phyloP scores from a whole-genome alignment of 2,329 filamentous ascomycete genomes.

The Chaetomium olivaceum region DNA sequence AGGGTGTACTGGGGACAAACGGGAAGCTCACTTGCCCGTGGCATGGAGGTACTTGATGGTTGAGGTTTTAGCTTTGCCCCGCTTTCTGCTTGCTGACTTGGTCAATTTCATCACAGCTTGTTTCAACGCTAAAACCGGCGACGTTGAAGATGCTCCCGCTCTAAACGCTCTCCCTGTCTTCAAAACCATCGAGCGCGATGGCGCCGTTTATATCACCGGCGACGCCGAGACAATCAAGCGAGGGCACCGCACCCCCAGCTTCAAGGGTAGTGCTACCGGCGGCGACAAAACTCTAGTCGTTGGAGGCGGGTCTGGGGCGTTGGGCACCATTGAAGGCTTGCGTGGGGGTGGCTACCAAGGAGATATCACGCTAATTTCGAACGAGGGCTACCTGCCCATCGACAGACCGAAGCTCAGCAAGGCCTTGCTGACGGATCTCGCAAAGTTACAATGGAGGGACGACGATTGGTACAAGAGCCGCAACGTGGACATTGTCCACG shows the following conservation, averaged over 20 bases:
- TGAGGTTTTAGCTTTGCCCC: too few species aligned
- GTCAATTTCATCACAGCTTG: slow-evolving; percentile 62
- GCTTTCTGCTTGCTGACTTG: slow-evolving; percentile 7
- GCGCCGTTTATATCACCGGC: slow-evolving; percentile 79
- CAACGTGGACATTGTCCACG: slow-evolving; percentile 58
- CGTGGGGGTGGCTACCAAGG: slow-evolving; percentile 80
- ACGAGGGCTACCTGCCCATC: slow-evolving; percentile 82
- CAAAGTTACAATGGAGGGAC: slow-evolving; percentile 76
- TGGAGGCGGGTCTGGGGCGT: slow-evolving; percentile 80
- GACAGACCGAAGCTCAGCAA: slow-evolving; percentile 97
- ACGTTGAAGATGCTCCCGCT: slow-evolving; percentile 92
- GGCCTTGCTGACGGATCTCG: slow-evolving; percentile 77
- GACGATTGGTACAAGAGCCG: slow-evolving; percentile 72
- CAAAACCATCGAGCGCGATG: slow-evolving; percentile 76
- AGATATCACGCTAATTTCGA: slow-evolving; percentile 77
- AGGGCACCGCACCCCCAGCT: slow-evolving; percentile 70
- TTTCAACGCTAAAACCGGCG: slow-evolving; percentile 85
- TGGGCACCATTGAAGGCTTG: slow-evolving; percentile 80
- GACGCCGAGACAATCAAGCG: slow-evolving; percentile 77
- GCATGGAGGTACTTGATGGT: slow-evolving; percentile 71
- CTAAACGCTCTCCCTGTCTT: slow-evolving; percentile 84
- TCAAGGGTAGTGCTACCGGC: slow-evolving; percentile 63
- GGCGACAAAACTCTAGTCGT: slow-evolving; percentile 76
- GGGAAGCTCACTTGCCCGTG: slow-evolving; percentile 91
- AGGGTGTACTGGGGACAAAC: slow-evolving; percentile 78